Percentiles rank a stretch among this genome's conserved stretches.
Conservation (phyloP, 306 rosid species). For the Lotus japonicus region DNA sequence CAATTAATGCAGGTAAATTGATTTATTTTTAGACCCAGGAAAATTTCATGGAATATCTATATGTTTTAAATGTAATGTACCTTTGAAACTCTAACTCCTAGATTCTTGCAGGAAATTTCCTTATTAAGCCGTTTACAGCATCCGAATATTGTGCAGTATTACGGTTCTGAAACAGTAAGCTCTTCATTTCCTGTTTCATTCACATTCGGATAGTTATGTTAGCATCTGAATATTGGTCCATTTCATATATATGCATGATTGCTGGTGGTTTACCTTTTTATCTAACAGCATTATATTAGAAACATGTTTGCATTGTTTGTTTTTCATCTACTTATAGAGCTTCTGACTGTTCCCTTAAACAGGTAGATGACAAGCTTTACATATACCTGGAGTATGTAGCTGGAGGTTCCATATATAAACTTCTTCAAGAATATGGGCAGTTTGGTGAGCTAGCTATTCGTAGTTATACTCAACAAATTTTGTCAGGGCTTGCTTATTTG, state of each 20-base stretch:
- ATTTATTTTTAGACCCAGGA: background rate
- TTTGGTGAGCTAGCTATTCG: constrained; percentile 81
- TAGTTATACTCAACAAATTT: constrained; percentile 81
- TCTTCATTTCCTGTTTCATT: constrained; percentile 2
- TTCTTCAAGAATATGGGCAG: constrained; percentile 83
- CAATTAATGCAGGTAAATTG: constrained; percentile 74
- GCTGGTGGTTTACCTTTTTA: background rate
- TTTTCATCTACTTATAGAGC: constrained; percentile 4
- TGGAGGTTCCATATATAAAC: constrained; percentile 89
- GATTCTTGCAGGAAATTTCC: constrained; percentile 66
- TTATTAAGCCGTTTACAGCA: constrained; percentile 79
- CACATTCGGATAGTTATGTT: background rate
- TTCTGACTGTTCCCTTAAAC: constrained; percentile 26
- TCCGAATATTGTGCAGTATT: constrained; percentile 86
- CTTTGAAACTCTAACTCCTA: constrained; percentile 14
- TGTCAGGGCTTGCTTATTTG: constrained; percentile 86
- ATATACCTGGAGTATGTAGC: constrained; percentile 95
- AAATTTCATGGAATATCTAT: background rate
- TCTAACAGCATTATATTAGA: background rate
- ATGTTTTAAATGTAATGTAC: constrained; percentile 11
- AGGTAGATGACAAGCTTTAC: constrained; percentile 78
- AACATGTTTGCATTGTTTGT: background rate
- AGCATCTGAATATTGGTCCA: background rate
- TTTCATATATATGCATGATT: constrained; percentile 12
- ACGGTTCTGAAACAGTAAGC: constrained; percentile 81